Evolutionary conservation across 1,284 basidiomycete genomes (phyloP), one percentile per base, ranked within the genome.

Genomic region (Laetiporus sulphureus): DNA sequence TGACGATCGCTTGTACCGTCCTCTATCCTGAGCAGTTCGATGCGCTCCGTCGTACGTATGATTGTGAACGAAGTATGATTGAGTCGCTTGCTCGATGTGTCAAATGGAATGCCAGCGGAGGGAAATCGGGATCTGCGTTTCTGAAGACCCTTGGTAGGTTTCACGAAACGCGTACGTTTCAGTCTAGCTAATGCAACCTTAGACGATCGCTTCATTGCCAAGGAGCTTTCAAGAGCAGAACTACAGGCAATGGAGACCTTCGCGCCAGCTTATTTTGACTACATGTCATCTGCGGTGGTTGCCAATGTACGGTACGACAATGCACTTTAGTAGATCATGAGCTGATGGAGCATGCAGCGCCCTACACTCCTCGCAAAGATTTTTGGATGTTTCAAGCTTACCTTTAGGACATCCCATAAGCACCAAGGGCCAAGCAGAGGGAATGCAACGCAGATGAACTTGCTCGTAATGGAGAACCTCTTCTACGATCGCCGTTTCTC

Each of bases 201-300:
- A 91, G 96, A 99, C 60, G 93, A 98, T 60, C 91, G 96, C 3
- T 95, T 99, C 69, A 94, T 99, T 51, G 91, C 96, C 36, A 99
- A 99, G 60, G 95, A 97, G 58, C 78, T 99, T 23, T 96, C 93
- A 0, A 77, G 82, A 42, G 75, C 89, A 30, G 96, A 99, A 62
- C 72, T 98, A 55, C 91, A 97, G 58, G 89, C 91, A 0, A 90
- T 99, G 77, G 91, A 94, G 55, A 92, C 89, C 5, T 99, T 99
- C 64, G 96, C 93, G 6, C 95, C 95, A 0, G 87, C 91, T 3
- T 99, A 99, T 64, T 99, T 99, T 59, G 88, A 94, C 53, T 99
- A 99, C 63, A 93, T 98, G 81, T 86, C 89, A 3, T 82, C 88
- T 16, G 85, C 91, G 4, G 77, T 89, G 19, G 77, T 79, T 37